A percentile compares a stretch with the other conserved stretches of the same genome.
phyloP scores from a whole-genome alignment of 495 filamentous ascomycete species.

The Bathelium albidoporum region DNA sequence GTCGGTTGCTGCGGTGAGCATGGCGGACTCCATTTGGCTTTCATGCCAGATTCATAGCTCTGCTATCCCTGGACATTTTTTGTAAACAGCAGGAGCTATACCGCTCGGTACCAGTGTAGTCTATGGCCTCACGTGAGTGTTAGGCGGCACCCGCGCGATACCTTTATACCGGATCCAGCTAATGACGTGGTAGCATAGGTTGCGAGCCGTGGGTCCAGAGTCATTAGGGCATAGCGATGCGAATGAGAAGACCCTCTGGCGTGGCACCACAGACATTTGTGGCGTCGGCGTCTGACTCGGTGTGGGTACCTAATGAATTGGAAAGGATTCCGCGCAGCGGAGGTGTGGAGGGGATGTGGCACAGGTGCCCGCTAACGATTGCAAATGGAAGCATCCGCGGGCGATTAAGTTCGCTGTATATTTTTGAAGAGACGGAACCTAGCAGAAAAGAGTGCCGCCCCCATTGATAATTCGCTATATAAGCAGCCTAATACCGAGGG shows the following conservation, averaged over 20 bases:
- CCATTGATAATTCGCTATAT: no score
- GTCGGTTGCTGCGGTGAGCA: not conserved
- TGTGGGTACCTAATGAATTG: not conserved
- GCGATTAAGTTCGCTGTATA: no score
- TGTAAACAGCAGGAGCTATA: not conserved
- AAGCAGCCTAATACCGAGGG: no score
- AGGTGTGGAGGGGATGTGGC: no score
- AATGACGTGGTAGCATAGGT: not conserved
- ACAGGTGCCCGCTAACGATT: no score
- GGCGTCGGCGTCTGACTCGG: not conserved
- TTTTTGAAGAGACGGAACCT: no score
- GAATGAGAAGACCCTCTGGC: not conserved
- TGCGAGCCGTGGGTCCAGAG: not conserved
- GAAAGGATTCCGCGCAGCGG: not conserved
- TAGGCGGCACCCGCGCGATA: not conserved
- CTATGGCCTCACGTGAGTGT: not conserved
- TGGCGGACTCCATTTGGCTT: no score
- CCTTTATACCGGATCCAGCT: not conserved
- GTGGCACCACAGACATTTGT: not conserved
- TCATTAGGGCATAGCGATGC: not conserved
- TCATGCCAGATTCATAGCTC: not conserved
- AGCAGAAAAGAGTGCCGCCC: no score
- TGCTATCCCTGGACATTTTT: not conserved
- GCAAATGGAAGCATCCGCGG: no score
- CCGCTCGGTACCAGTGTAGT: not conserved